Conservation (phyloP, 805 yeast species). For the Metschnikowia rubicola region DNA sequence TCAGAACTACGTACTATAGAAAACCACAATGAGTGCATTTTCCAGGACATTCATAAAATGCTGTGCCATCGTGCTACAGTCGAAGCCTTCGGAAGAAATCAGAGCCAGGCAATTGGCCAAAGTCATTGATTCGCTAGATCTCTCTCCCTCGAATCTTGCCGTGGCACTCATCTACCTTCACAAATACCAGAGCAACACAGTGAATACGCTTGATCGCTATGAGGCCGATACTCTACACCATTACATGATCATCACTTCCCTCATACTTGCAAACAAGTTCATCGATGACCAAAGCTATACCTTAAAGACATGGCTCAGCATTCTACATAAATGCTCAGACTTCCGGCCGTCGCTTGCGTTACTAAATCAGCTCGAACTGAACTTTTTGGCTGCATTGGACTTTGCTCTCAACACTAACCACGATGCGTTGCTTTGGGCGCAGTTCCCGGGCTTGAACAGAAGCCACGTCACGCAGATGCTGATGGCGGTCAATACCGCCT, state of each 20-base stretch:
- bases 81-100: conserved; percentile 2
- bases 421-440: conserved; percentile 12
- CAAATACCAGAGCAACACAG: conserved; percentile 12
- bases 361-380: conserved; percentile 19
- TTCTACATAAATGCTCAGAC: conserved; percentile 11
- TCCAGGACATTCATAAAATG: conserved; percentile 13
- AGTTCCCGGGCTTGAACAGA: conserved; percentile 3
- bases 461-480: conserved; percentile 6
- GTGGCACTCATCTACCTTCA: conserved; percentile 15
- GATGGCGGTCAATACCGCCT: conserved; percentile 1
- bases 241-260: conserved; percentile 17
- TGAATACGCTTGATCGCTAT: conserved; percentile 10
- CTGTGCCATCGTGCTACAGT: conserved; percentile 9
- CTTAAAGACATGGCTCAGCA: conserved; percentile 46
- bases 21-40: conserved; percentile 6
- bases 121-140: conserved; percentile 17
- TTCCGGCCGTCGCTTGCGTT: conserved; percentile 13
- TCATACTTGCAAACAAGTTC: conserved; percentile 32
- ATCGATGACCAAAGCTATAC: conserved; percentile 50
- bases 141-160: conserved; percentile 15
- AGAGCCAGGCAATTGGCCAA: conserved; percentile 9
- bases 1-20: too few relatives aligned
- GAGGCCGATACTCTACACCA: conserved; percentile 13
- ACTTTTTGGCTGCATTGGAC: conserved; percentile 15
- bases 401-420: conserved; percentile 11